Percentiles rank a stretch among this genome's conserved stretches.
Conservation (phyloP, 441 rosid genomes). For the Isatis lusitanica region DNA sequence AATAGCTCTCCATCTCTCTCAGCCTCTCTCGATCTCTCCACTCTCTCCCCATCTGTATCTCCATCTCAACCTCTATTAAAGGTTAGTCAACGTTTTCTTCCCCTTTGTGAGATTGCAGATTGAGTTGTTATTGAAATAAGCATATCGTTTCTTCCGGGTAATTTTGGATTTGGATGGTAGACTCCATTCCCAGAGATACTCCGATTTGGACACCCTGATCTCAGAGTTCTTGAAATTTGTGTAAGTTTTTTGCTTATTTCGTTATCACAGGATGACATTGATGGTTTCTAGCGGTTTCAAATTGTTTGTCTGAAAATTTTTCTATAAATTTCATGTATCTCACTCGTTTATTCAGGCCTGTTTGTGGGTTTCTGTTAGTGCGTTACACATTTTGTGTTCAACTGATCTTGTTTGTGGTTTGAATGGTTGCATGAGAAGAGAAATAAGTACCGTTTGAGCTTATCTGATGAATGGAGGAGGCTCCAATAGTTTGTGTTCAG, state of each 20-base stretch:
- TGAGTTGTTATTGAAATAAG: no score
- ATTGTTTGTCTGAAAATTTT: not conserved
- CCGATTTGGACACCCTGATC: not conserved
- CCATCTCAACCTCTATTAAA: no score
- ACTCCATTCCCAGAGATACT: not conserved
- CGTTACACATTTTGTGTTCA: not conserved
- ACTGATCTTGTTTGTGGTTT: slow-evolving; percentile 12
- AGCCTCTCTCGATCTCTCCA: no score
- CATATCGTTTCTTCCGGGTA: no score
- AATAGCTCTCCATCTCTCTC: no score
- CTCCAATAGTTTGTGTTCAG: slow-evolving; percentile 54
- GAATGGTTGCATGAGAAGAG: slow-evolving; percentile 12
- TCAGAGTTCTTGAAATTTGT: not conserved
- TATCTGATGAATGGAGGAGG: slow-evolving; percentile 60
- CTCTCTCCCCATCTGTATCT: no score
- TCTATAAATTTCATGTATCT: not conserved
- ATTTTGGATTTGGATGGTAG: not conserved
- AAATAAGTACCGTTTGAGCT: not conserved
- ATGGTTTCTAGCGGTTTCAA: no score
- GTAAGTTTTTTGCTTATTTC: slow-evolving; percentile 13
- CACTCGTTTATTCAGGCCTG: not conserved
- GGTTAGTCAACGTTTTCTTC: no score
- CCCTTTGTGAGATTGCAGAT: no score
- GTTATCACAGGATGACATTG: not conserved
- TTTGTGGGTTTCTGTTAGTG: not conserved